phyloP scores from a whole-genome alignment of 208 protist genomes.

The Leishmania guyanensis region DNA sequence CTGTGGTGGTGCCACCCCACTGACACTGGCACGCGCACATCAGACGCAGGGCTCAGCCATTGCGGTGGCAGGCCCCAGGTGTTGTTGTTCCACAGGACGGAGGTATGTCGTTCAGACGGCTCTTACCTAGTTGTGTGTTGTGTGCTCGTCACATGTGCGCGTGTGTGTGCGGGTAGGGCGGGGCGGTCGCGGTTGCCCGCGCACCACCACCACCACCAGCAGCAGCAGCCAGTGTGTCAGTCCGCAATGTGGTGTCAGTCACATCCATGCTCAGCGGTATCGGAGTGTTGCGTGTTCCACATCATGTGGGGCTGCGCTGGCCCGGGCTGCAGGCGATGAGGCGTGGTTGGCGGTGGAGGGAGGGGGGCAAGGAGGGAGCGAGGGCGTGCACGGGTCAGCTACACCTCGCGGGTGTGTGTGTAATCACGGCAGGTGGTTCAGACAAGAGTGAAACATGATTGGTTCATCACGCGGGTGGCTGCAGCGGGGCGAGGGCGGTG shows the following conservation, averaged over 20 bases:
- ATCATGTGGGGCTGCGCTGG: conserved; percentile 19
- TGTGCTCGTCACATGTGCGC: conserved; percentile 29
- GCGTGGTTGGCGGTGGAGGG: neutral
- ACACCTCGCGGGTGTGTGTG: conserved; percentile 11
- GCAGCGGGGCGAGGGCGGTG: neutral
- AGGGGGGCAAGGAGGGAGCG: neutral
- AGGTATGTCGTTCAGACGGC: conserved; percentile 36
- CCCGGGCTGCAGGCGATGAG: neutral
- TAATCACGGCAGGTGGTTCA: conserved; percentile 10
- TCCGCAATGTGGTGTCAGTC: conserved; percentile 27
- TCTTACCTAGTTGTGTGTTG: conserved; percentile 32
- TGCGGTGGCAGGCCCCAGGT: conserved; percentile 28
- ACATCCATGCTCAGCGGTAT: conserved; percentile 37
- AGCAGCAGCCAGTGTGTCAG: conserved; percentile 17
- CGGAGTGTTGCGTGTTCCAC: conserved; percentile 31
- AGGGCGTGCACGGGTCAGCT: neutral
- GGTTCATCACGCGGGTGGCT: conserved; percentile 9
- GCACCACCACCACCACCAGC: neutral
- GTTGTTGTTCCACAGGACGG: conserved; percentile 26
- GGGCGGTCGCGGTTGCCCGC: neutral
- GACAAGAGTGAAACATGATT: conserved; percentile 17
- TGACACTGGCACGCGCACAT: neutral
- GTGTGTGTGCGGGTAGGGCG: neutral
- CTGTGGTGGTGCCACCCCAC: neutral
- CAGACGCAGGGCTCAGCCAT: conserved; percentile 24